phyloP scores from a whole-genome alignment of 495 filamentous ascomycete genomes.

The Mycothermus thermophilus region DNA sequence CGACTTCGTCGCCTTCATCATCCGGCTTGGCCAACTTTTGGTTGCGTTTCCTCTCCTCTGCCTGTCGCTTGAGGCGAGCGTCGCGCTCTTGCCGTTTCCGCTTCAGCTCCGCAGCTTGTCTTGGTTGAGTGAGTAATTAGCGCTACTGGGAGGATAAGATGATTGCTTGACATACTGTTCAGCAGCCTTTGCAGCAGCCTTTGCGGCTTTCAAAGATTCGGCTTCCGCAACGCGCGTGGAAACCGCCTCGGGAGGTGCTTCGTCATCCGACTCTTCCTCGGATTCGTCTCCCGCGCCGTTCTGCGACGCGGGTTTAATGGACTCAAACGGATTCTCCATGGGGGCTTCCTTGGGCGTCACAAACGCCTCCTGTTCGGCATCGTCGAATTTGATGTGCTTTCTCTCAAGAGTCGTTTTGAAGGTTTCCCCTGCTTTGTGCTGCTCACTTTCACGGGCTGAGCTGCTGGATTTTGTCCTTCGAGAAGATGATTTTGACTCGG shows the following conservation, averaged over 20 bases:
- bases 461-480: slow-evolving; percentile 1
- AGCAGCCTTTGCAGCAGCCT: slow-evolving; percentile 26
- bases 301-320: too few relatives aligned
- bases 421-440: slow-evolving; percentile 5
- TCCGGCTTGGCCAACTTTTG: slow-evolving; percentile 3
- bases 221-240: slow-evolving; percentile 27
- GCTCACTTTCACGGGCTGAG: slow-evolving; percentile 5
- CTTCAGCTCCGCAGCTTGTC: slow-evolving; percentile 29
- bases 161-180: slow-evolving; percentile 21
- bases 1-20: slow-evolving; percentile 7
- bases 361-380: slow-evolving; percentile 20
- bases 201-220: slow-evolving; percentile 20
- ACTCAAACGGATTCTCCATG: too few relatives aligned
- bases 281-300: slow-evolving; percentile 24
- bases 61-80: slow-evolving; percentile 32
- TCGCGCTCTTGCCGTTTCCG: slow-evolving; percentile 34
- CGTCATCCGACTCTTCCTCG: slow-evolving; percentile 28
- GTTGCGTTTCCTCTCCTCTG: slow-evolving; percentile 24
- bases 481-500: slow-evolving; percentile 11
- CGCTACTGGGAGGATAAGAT: not conserved
- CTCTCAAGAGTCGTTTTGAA: slow-evolving; percentile 19
- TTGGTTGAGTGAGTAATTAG: slow-evolving; percentile 10
- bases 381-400: slow-evolving; percentile 19
- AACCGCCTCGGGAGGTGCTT: slow-evolving; percentile 32
- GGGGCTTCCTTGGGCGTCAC: slow-evolving; percentile 21